A percentile compares a stretch with the other conserved stretches of the same genome.
Evolutionary conservation across 83 land plant genomes (phyloP).

Genomic region (Diphasiastrum complanatum): DNA sequence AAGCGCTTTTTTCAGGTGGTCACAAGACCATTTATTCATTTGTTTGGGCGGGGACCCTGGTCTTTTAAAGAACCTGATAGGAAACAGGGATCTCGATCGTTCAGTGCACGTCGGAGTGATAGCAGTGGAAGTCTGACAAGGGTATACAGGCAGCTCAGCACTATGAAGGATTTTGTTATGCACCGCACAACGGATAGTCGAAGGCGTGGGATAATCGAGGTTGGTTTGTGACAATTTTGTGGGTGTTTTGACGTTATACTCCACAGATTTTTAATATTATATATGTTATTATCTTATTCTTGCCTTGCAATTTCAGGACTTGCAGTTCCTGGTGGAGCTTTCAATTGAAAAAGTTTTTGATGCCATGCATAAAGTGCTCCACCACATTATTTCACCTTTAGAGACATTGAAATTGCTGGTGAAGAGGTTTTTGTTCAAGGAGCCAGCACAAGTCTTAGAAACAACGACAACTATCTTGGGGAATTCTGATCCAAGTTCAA

Average conservation of each 20-base stretch:
- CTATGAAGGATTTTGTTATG: constrained; percentile 14
- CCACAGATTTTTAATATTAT: neutral
- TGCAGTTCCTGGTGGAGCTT: constrained; percentile 10
- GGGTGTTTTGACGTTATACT: neutral
- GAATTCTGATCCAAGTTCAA: constrained; percentile 7
- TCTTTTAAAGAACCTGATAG: too few relatives aligned
- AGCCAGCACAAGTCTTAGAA: neutral
- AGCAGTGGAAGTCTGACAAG: constrained; percentile 9
- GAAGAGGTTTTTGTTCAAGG: neutral
- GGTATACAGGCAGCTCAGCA: neutral
- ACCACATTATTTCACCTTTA: neutral
- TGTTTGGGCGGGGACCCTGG: too few relatives aligned
- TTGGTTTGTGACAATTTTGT: neutral
- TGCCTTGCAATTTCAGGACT: too few relatives aligned
- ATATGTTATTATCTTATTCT: neutral
- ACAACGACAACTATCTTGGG: too few relatives aligned
- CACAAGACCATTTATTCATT: too few relatives aligned
- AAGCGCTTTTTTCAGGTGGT: too few relatives aligned
- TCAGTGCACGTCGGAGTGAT: neutral
- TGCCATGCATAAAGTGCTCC: neutral
- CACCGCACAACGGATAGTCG: constrained; percentile 2
- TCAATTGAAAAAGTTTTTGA: constrained; percentile 11
- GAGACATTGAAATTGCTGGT: neutral
- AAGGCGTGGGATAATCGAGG: constrained; percentile 12
- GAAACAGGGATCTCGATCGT: too few relatives aligned